phyloP scores from a whole-genome alignment of 2,329 filamentous ascomycete species.

The Seiridium unicorne region DNA sequence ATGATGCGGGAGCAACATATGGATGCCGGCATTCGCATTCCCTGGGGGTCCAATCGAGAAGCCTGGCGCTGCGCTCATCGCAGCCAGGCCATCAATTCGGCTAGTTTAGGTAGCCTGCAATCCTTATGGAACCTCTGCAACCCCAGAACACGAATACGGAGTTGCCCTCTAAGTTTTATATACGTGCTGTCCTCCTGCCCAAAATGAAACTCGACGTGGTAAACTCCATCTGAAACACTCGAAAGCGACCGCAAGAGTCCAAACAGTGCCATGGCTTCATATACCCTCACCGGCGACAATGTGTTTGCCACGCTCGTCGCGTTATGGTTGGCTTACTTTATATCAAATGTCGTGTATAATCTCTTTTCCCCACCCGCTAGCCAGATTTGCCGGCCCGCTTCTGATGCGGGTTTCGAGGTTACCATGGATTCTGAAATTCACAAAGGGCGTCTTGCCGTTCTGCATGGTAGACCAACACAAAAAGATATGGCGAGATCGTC shows the following conservation, averaged over 20 bases:
- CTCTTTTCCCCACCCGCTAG: constrained; percentile 8
- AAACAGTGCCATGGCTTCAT: neutral
- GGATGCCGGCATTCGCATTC: no score
- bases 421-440: neutral
- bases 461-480: constrained; percentile 1
- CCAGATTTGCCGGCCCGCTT: constrained; percentile 7
- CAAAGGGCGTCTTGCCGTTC: neutral
- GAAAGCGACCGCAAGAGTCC: neutral
- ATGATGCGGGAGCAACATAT: no score
- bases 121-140: neutral
- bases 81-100: neutral
- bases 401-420: constrained; percentile 1
- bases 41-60: no score
- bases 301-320: neutral
- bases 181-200: neutral
- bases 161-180: neutral
- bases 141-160: neutral
- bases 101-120: neutral
- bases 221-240: neutral
- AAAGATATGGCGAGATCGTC: constrained; percentile 9
- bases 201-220: neutral
- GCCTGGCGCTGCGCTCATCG: no score
- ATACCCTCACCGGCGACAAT: neutral
- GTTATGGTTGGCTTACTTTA: neutral
- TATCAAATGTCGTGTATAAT: constrained; percentile 5